Evolutionary conservation across 257 asterid species (phyloP).

Genomic region (Galeopsis tetrahit): DNA sequence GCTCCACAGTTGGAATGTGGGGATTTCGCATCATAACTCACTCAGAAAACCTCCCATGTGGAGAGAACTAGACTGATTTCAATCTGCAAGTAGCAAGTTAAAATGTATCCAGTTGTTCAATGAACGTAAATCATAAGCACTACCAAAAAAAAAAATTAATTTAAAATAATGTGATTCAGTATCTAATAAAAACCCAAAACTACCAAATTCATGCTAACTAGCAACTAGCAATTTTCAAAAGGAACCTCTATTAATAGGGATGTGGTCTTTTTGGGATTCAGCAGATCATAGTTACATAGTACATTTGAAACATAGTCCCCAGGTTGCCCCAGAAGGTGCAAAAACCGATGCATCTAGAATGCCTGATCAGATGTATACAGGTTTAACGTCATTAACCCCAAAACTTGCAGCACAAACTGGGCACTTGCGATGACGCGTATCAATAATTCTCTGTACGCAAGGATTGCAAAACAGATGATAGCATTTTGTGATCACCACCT

Average conservation of each 20-base stretch:
- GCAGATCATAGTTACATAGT: constrained; percentile 32
- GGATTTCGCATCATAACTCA: constrained; percentile 24
- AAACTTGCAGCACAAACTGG: constrained; percentile 90
- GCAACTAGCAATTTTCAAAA: constrained; percentile 18
- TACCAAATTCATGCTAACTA: constrained; percentile 34
- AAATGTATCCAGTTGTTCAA: constrained; percentile 31
- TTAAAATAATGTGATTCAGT: constrained; percentile 24
- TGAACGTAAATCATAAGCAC: constrained; percentile 25
- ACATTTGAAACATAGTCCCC: constrained; percentile 35
- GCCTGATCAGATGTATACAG: constrained; percentile 80
- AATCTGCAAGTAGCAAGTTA: constrained; percentile 39
- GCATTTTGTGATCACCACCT: constrained; percentile 97
- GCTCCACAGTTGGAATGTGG: constrained; percentile 29
- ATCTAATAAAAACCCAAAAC: constrained; percentile 34
- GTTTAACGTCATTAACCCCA: constrained; percentile 84
- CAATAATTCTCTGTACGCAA: constrained; percentile 74
- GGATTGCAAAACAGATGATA: constrained; percentile 94
- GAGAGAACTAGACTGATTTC: constrained; percentile 30
- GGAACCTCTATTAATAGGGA: constrained; percentile 31
- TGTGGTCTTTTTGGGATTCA: constrained; percentile 35
- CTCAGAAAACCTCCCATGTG: constrained; percentile 31
- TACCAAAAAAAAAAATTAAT: background rate
- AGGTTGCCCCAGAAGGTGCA: constrained; percentile 29
- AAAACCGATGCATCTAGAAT: constrained; percentile 18
- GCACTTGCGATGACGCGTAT: constrained; percentile 88